Base-by-base conservation (phyloP, 2,329 filamentous ascomycete species). In the Aspergillus candidus region DNA sequence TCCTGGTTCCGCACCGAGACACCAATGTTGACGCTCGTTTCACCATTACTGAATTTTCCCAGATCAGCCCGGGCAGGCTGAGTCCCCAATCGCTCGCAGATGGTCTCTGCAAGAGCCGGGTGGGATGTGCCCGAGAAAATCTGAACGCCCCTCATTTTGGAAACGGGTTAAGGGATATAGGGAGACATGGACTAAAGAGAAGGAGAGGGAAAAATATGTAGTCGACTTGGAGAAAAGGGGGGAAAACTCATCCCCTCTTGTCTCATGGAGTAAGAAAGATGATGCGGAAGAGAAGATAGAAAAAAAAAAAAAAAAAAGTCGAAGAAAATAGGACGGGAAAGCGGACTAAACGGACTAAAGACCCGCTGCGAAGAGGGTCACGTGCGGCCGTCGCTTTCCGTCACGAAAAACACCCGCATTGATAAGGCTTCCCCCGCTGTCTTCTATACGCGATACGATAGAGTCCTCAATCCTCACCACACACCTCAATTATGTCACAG, bases 1-100 rank as follows among this genome's bases (percentile, higher is more conserved):
- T 98, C 91, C 69, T 97, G 94, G 66, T 98, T 94, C 57, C 93
- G 86, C 54, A 98, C 89, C 18, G 82, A 84, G 40, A 68, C 69
- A 32, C 79, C 77, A 58, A 85, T 82, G 60, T 82, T 78, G 53
- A 85, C 82, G 44, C 78, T 80, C 37, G 81, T 85, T 71, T 85
- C 82, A 51, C 82, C 82, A 67, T 84, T 84, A 67, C 76, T 77
- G 64, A 84, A 84, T 62, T 84, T 83, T 52, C 77, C 74, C 53
- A 84, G 69, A 49, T 79, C 75, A 51, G 78, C 81, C 49, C 76
- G 74, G 40, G 78, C 75, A 18, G 75, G 76, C 47, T 75, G 72
- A 53, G 76, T 77, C 35, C 82, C 82, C 52, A 85, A 70, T 38
- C 81, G 73, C 59, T 83, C 79, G 63, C 81, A 84, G 58, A 85